Conservation (phyloP, 75 land plant genomes). For the Larix kaempferi region DNA sequence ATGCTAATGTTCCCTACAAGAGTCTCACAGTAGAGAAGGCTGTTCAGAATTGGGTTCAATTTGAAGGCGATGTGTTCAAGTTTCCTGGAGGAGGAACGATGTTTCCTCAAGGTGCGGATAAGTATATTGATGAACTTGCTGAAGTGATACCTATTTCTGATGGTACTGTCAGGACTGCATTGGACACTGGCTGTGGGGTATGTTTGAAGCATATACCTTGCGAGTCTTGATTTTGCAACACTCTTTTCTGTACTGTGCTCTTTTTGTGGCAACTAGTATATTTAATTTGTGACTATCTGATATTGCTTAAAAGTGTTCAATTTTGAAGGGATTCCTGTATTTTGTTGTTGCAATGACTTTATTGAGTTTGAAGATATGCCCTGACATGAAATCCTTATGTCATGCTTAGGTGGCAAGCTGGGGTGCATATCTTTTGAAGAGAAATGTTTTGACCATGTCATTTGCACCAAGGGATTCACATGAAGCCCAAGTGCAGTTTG, state of each 20-base stretch:
- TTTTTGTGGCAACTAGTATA: background rate
- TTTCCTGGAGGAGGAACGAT: slow-evolving; percentile 99
- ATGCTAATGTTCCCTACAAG: slow-evolving; percentile 94
- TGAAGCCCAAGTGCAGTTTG: slow-evolving; percentile 92
- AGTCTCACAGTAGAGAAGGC: slow-evolving; percentile 90
- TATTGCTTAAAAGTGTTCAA: background rate
- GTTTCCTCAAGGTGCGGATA: slow-evolving; percentile 90
- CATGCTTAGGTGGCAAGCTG: slow-evolving; percentile 81
- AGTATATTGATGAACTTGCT: slow-evolving; percentile 77
- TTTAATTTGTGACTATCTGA: no score
- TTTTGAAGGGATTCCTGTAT: background rate
- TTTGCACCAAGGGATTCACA: slow-evolving; percentile 94
- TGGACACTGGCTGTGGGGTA: slow-evolving; percentile 99
- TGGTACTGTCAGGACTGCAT: slow-evolving; percentile 89
- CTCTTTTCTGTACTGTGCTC: background rate
- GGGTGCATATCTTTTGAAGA: slow-evolving; percentile 88
- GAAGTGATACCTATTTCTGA: slow-evolving; percentile 82
- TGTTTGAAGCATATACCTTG: slow-evolving; percentile 19
- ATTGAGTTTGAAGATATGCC: background rate
- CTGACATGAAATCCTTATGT: background rate
- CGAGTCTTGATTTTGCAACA: background rate
- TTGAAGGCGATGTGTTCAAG: slow-evolving; percentile 82
- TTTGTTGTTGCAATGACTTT: background rate
- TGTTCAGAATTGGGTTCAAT: slow-evolving; percentile 94
- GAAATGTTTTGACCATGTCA: slow-evolving; percentile 83